Conservation (phyloP, 306 rosid genomes). For the Lathyrus tuberosus region DNA sequence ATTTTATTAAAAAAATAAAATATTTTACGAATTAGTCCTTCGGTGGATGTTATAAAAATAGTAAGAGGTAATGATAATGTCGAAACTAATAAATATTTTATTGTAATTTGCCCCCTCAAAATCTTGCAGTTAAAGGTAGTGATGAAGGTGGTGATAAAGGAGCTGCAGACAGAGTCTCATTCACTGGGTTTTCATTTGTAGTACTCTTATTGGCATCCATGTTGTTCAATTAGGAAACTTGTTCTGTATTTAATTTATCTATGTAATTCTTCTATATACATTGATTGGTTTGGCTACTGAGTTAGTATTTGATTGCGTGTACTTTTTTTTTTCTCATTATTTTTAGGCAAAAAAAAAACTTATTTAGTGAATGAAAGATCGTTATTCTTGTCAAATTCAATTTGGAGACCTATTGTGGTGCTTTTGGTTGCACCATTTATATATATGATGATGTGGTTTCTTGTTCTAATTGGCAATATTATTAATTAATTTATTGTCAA, state of each 20-base stretch:
- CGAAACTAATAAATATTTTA: no score
- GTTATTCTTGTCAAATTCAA: neutral
- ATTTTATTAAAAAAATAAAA: no score
- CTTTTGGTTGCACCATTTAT: conserved; percentile 26
- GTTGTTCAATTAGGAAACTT: conserved; percentile 43
- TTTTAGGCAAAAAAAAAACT: no score
- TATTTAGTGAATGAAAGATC: conserved; percentile 2
- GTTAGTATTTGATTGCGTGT: conserved; percentile 28
- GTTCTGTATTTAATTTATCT: conserved; percentile 12
- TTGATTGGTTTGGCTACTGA: neutral
- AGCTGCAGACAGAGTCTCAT: conserved; percentile 46
- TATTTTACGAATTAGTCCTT: neutral
- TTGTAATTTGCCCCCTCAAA: neutral
- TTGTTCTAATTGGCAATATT: neutral
- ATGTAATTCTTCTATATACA: conserved; percentile 7
- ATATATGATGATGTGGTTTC: neutral
- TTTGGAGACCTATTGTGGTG: neutral
- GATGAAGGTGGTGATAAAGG: conserved; percentile 6
- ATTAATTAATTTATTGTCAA: neutral
- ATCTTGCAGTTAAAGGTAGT: conserved; percentile 41
- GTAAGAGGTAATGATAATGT: no score
- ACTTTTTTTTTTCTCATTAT: neutral
- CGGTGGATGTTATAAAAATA: neutral
- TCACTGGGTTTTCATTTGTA: conserved; percentile 50
- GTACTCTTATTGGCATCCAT: conserved; percentile 50